Conservation (phyloP, 116 monocot species). For the Zostera marina region DNA sequence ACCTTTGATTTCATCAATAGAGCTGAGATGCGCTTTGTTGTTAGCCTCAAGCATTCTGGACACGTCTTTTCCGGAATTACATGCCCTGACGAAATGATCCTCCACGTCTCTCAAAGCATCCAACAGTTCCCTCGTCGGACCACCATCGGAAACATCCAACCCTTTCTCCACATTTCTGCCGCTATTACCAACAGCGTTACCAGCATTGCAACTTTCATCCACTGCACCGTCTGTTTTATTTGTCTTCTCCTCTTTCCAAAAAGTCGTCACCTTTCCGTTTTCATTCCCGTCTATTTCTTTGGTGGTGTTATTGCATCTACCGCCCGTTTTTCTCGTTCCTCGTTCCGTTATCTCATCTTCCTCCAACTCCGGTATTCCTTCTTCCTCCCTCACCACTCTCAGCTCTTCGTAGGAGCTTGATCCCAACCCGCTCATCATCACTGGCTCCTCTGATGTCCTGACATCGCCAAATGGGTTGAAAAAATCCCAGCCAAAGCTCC, state of each 20-base stretch:
- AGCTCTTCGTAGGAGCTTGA: conserved; percentile 60
- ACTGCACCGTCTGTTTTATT: conserved; percentile 6
- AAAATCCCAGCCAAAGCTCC: conserved; percentile 79
- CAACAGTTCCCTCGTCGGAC: conserved; percentile 46
- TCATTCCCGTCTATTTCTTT: too few species aligned
- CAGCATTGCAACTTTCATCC: neutral
- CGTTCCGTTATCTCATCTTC: conserved; percentile 38
- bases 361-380: conserved; percentile 83
- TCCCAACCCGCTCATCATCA: conserved; percentile 17
- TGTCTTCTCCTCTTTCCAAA: conserved; percentile 34
- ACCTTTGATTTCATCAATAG: conserved; percentile 68
- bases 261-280: conserved; percentile 2
- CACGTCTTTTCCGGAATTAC: conserved; percentile 74
- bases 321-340: neutral
- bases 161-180: conserved; percentile 17
- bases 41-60: conserved; percentile 68
- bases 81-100: conserved; percentile 73
- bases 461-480: conserved; percentile 88
- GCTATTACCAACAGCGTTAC: neutral
- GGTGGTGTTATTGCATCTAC: neutral
- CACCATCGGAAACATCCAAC: conserved; percentile 20
- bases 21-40: conserved; percentile 13
- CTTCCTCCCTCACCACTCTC: conserved; percentile 59
- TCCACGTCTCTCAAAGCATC: conserved; percentile 76
- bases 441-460: conserved; percentile 20